Percentiles rank a stretch among this genome's conserved stretches.
Evolutionary conservation across 495 filamentous ascomycete species (phyloP).

Genomic region (Trypethelium eluteriae): DNA sequence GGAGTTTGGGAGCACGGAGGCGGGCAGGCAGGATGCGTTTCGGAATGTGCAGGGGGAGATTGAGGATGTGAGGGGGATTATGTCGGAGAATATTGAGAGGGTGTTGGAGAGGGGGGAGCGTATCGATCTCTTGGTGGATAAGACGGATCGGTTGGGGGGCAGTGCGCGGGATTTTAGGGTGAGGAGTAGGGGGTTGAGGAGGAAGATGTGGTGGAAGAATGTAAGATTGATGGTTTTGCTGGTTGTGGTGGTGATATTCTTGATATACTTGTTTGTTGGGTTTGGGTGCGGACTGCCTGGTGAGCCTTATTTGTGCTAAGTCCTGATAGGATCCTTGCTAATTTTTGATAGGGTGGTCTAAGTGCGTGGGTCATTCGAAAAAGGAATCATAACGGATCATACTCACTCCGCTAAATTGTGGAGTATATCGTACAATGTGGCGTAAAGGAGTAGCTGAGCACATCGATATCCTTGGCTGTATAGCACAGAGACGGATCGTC

Average conservation of each 20-base stretch:
- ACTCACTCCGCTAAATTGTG: neutral
- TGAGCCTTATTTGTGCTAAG: constrained; percentile 19
- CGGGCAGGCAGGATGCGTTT: constrained; percentile 73
- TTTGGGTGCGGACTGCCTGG: constrained; percentile 67
- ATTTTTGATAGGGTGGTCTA: constrained; percentile 3
- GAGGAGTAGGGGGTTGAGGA: constrained; percentile 72
- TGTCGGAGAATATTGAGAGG: constrained; percentile 98
- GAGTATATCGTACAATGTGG: neutral
- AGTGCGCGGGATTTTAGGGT: constrained; percentile 83
- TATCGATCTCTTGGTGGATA: constrained; percentile 92
- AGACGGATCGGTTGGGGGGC: constrained; percentile 84
- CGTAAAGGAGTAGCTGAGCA: neutral
- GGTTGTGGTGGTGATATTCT: constrained; percentile 70
- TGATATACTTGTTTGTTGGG: constrained; percentile 71
- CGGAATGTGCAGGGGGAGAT: constrained; percentile 78
- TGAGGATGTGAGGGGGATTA: constrained; percentile 86
- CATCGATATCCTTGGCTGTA: neutral
- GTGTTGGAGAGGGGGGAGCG: constrained; percentile 88
- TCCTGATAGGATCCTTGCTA: neutral
- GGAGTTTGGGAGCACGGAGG: constrained; percentile 70
- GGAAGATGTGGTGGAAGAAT: constrained; percentile 99
- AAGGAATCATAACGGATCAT: neutral
- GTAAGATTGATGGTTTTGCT: constrained; percentile 80
- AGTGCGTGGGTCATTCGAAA: constrained; percentile 3
- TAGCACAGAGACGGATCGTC: neutral